Percentiles rank a stretch among this genome's conserved stretches.
phyloP scores from a whole-genome alignment of 257 asterid genomes.

The Salvia splendens region DNA sequence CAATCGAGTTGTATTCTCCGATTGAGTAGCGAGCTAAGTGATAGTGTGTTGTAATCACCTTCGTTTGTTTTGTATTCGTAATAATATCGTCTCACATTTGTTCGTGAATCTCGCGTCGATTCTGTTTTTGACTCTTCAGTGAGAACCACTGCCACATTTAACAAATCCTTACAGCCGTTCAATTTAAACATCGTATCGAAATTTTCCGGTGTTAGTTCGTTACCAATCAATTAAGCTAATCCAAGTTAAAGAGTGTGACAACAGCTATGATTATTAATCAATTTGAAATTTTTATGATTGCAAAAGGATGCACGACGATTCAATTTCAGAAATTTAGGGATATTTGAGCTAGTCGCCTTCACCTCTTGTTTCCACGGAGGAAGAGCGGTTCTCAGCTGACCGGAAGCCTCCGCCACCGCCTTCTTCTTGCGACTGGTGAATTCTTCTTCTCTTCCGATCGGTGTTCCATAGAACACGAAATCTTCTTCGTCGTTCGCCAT shows the following conservation, averaged over 20 bases:
- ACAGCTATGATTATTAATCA: slow-evolving; percentile 18
- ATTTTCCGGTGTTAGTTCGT: background rate
- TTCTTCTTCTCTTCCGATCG: slow-evolving; percentile 88
- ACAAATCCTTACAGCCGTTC: background rate
- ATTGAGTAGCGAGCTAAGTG: too few relatives aligned
- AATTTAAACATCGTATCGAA: slow-evolving; percentile 12
- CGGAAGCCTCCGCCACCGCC: slow-evolving; percentile 85
- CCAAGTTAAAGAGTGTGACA: background rate
- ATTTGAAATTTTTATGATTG: slow-evolving; percentile 4
- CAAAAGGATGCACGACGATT: background rate
- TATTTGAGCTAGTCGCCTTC: background rate
- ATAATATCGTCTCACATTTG: too few relatives aligned
- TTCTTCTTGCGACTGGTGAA: slow-evolving; percentile 79
- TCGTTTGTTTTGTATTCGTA: too few relatives aligned
- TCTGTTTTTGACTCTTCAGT: too few relatives aligned
- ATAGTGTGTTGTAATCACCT: too few relatives aligned
- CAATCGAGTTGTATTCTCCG: too few relatives aligned
- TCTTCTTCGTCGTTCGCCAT: slow-evolving; percentile 77
- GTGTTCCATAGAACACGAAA: slow-evolving; percentile 81
- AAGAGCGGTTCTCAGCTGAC: slow-evolving; percentile 77
- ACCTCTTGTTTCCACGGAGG: slow-evolving; percentile 98
- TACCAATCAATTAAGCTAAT: background rate
- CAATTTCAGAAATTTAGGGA: background rate
- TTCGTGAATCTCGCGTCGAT: too few relatives aligned
- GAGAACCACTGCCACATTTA: slow-evolving; percentile 4